These are phyloP conservation scores for Amylocarpus encephaloides DNA, from an alignment of 2,329 filamentous ascomycete genomes.

Conservation along the genomic window DNA sequence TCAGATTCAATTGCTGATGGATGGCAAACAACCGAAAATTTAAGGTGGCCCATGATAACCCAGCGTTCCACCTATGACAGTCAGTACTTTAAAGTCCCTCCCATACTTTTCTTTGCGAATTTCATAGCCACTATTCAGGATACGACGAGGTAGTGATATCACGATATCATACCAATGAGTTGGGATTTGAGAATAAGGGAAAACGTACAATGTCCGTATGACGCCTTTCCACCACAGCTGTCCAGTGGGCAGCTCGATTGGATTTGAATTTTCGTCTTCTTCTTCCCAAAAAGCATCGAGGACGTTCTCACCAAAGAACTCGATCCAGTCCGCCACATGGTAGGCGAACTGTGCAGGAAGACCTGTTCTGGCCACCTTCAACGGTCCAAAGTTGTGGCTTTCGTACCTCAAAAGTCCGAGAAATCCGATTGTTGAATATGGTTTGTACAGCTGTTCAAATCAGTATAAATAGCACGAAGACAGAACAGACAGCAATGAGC, in stretches of 20 bases:
- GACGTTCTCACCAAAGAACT: slow-evolving; percentile 20
- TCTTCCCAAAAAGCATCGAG: slow-evolving; percentile 20
- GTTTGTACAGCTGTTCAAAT: slow-evolving; percentile 27
- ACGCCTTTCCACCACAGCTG: slow-evolving; percentile 9
- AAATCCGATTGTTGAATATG: slow-evolving; percentile 24
- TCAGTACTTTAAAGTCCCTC: slow-evolving; percentile 10
- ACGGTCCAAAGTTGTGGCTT: slow-evolving; percentile 12
- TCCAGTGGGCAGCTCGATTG: slow-evolving; percentile 6
- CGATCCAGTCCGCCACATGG: slow-evolving; percentile 25
- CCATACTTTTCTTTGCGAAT: too few relatives aligned
- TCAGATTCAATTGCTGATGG: slow-evolving; percentile 29
- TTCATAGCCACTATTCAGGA: too few relatives aligned
- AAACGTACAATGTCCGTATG: slow-evolving; percentile 13
- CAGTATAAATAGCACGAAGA: slow-evolving; percentile 1
- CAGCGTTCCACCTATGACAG: slow-evolving; percentile 18
- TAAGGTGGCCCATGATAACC: slow-evolving; percentile 23
- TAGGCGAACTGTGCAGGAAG: slow-evolving; percentile 27
- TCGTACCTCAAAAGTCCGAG: slow-evolving; percentile 25
- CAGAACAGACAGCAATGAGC: background rate
- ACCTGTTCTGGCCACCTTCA: slow-evolving; percentile 24
- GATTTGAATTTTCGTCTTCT: slow-evolving; percentile 8
- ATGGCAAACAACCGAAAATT: slow-evolving; percentile 30
- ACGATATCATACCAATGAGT: too few relatives aligned
- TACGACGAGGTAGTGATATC: too few relatives aligned
- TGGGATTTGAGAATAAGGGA: background rate